Conservation (phyloP, 768 basidiomycete genomes). For the Auriculariales sp. region DNA sequence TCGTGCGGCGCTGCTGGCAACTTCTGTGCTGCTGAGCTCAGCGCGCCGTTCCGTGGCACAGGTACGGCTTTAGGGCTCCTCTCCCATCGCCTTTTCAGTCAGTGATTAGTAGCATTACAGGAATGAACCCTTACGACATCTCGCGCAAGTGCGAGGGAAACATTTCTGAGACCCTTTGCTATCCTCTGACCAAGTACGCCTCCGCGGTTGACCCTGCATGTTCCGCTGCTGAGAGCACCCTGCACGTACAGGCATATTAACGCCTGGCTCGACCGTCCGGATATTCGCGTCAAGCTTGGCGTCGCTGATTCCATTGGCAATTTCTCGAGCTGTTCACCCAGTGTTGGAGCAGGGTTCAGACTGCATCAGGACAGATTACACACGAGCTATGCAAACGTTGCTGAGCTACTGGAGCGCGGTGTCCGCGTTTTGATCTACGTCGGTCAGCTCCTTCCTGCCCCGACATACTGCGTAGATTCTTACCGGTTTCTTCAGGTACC, state of each 20-base stretch:
- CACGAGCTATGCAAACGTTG: slow-evolving; percentile 20
- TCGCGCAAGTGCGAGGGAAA: slow-evolving; percentile 41
- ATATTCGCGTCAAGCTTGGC: slow-evolving; percentile 41
- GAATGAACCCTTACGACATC: slow-evolving; percentile 51
- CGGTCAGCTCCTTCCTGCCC: slow-evolving; percentile 4
- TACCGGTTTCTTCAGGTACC: slow-evolving; percentile 6
- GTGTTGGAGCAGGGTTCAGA: slow-evolving; percentile 35
- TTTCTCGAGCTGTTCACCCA: slow-evolving; percentile 24
- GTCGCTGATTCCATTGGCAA: slow-evolving; percentile 36
- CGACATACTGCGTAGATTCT: not conserved
- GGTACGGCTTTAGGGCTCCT: slow-evolving; percentile 7
- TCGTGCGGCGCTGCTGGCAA: slow-evolving; percentile 25
- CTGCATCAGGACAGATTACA: slow-evolving; percentile 25
- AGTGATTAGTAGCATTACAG: slow-evolving; percentile 18
- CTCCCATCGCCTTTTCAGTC: slow-evolving; percentile 6
- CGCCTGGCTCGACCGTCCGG: slow-evolving; percentile 45
- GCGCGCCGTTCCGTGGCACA: not conserved
- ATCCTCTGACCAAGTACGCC: slow-evolving; percentile 38
- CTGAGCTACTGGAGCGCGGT: slow-evolving; percentile 21
- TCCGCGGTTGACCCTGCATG: no score
- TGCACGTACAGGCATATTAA: slow-evolving; percentile 36
- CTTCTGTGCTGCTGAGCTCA: slow-evolving; percentile 22
- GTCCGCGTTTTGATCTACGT: slow-evolving; percentile 19
- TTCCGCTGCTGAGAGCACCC: no score
- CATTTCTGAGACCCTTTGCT: slow-evolving; percentile 35